These are phyloP conservation scores for Leccinum subgranulosum DNA, from an alignment of 768 basidiomycete species.

Conservation along the genomic window DNA sequence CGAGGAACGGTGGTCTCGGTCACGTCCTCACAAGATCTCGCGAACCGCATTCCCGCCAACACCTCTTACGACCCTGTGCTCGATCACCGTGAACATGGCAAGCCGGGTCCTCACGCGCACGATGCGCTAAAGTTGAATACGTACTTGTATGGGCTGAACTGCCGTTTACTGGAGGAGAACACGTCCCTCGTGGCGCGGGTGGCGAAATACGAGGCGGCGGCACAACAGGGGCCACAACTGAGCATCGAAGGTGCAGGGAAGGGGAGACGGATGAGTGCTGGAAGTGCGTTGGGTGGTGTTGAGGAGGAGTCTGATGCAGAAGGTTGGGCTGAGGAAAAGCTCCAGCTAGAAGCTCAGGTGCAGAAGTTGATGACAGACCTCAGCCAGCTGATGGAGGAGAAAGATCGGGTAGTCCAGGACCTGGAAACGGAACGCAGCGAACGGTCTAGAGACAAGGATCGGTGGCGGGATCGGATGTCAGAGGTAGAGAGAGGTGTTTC, in stretches of 20 bases:
- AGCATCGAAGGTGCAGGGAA: constrained; percentile 30
- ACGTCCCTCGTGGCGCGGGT: constrained; percentile 57
- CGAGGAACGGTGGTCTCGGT: constrained; percentile 75
- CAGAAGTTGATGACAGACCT: constrained; percentile 34
- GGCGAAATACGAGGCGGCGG: constrained; percentile 54
- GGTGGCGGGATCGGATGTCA: constrained; percentile 67
- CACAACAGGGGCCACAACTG: constrained; percentile 28
- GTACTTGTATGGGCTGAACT: constrained; percentile 83
- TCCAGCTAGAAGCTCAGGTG: constrained; percentile 47
- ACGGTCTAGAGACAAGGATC: constrained; percentile 61
- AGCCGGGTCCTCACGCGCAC: constrained; percentile 79
- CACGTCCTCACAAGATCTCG: constrained; percentile 85
- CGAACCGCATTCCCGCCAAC: constrained; percentile 73
- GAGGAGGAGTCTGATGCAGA: constrained; percentile 62
- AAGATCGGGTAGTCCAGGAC: constrained; percentile 42
- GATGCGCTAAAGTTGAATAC: constrained; percentile 83
- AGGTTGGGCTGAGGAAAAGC: constrained; percentile 70
- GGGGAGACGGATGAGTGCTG: constrained; percentile 50
- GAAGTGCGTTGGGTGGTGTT: constrained; percentile 54
- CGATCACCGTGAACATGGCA: constrained; percentile 65
- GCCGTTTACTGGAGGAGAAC: constrained; percentile 83
- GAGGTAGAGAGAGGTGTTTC: constrained; percentile 72
- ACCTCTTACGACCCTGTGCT: constrained; percentile 86
- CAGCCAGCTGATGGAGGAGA: constrained; percentile 43
- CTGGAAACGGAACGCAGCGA: constrained; percentile 55